Conservation (phyloP, 1,284 basidiomycete species). For the Marasmius fiardii region DNA sequence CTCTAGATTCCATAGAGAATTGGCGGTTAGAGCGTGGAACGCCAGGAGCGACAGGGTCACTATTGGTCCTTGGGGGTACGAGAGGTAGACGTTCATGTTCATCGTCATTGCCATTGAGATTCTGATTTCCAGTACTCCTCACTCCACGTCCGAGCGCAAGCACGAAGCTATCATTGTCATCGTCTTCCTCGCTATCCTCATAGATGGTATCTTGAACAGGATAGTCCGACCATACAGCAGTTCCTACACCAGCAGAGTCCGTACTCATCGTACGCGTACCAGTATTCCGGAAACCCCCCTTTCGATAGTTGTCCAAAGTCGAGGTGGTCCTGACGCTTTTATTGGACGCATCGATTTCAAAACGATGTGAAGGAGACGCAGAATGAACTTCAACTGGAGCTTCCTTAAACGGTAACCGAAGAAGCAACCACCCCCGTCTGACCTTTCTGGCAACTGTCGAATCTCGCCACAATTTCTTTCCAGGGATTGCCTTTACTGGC, state of each 20-base stretch:
- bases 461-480: conserved; percentile 12
- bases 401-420: conserved; percentile 20
- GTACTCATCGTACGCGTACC: conserved; percentile 2
- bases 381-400: conserved; percentile 21
- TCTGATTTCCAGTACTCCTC: too few relatives aligned
- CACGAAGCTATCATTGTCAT: conserved; percentile 12
- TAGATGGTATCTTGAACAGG: conserved; percentile 4
- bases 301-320: conserved; percentile 31
- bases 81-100: conserved; percentile 10
- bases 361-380: conserved; percentile 24
- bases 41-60: conserved; percentile 23
- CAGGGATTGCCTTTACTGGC: conserved; percentile 6
- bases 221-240: conserved; percentile 6
- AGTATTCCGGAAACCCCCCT: conserved; percentile 9
- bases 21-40: conserved; percentile 19
- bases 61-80: conserved; percentile 7
- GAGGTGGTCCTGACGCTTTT: conserved; percentile 31
- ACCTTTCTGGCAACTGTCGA: conserved; percentile 3
- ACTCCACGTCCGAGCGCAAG: not conserved
- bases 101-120: conserved; percentile 10
- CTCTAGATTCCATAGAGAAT: conserved; percentile 21
- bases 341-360: conserved; percentile 27
- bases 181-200: conserved; percentile 12
- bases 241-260: conserved; percentile 1
- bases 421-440: not conserved